Percentiles rank a stretch among this genome's conserved stretches.
Conservation (phyloP, 352 stramenopile species). For the Phytophthora parvispora region DNA sequence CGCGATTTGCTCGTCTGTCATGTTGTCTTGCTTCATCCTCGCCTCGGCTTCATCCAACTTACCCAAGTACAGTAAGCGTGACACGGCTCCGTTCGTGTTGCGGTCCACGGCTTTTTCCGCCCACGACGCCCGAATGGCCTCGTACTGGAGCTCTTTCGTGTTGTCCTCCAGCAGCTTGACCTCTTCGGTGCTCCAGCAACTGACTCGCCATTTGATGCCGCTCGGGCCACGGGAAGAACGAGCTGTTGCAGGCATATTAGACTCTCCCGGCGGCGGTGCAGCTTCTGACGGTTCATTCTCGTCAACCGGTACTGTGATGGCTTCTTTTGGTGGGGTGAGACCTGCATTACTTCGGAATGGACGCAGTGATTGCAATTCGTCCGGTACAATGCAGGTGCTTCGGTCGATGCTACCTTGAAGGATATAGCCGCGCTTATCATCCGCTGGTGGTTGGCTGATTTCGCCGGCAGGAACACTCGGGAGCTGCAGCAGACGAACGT, state of each 20-base stretch:
- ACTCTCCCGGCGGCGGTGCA: background rate
- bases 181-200: conserved; percentile 70
- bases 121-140: conserved; percentile 63
- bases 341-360: conserved; percentile 52
- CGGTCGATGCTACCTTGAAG: conserved; percentile 75
- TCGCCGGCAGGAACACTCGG: conserved; percentile 40
- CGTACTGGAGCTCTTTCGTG: conserved; percentile 58
- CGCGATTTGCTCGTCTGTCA: conserved; percentile 57
- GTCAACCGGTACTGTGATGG: conserved; percentile 3
- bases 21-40: conserved; percentile 45
- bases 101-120: conserved; percentile 62
- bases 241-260: background rate
- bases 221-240: conserved; percentile 21
- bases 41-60: conserved; percentile 49
- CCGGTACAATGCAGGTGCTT: conserved; percentile 53
- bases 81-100: conserved; percentile 63
- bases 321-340: conserved; percentile 4
- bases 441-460: conserved; percentile 2
- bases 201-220: conserved; percentile 57
- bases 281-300: conserved; percentile 14
- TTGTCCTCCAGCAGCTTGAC: conserved; percentile 72
- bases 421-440: conserved; percentile 59
- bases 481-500: conserved; percentile 63
- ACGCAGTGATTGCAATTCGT: conserved; percentile 58
- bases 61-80: conserved; percentile 57